Conservation (phyloP, 177 flowering plant species). For the Tripterygium wilfordii region DNA sequence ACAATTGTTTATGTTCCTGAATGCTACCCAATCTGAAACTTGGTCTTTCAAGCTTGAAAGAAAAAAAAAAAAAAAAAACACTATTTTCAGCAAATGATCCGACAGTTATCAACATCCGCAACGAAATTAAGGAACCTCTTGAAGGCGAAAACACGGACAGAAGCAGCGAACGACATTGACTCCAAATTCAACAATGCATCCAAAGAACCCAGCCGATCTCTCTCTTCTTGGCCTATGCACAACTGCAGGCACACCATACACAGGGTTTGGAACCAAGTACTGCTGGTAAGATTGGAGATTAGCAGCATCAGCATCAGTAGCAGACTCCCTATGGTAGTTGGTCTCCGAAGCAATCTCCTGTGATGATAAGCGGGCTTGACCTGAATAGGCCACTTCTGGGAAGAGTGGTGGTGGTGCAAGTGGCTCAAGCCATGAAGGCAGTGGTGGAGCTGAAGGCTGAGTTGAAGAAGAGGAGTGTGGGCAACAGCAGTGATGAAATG, state of each 20-base stretch:
- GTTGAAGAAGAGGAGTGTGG: conserved; percentile 13
- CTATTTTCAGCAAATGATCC: too few species aligned
- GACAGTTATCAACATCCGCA: too few species aligned
- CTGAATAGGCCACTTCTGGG: conserved; percentile 6
- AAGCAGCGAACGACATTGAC: conserved; percentile 25
- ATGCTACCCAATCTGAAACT: too few species aligned
- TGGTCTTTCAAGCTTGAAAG: too few species aligned
- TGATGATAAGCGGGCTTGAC: not conserved
- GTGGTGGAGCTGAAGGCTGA: conserved; percentile 51
- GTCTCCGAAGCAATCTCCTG: conserved; percentile 16
- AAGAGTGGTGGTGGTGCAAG: not conserved
- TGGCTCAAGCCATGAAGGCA: conserved; percentile 37
- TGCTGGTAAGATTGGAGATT: conserved; percentile 32
- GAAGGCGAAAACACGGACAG: conserved; percentile 35
- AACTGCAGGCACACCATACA: conserved; percentile 31
- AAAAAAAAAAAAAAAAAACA: too few species aligned
- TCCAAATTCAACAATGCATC: conserved; percentile 17
- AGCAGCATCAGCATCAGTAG: not conserved
- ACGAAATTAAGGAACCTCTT: too few species aligned
- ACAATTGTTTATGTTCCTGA: too few species aligned
- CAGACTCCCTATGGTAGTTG: not conserved
- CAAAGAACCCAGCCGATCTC: conserved; percentile 18
- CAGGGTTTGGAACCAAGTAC: conserved; percentile 31
- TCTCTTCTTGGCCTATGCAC: conserved; percentile 3
- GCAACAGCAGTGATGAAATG: conserved; percentile 4